Evolutionary conservation across 306 rosid species (phyloP), one percentile per base, ranked within the genome.

Genomic region (Quillaja saponaria): DNA sequence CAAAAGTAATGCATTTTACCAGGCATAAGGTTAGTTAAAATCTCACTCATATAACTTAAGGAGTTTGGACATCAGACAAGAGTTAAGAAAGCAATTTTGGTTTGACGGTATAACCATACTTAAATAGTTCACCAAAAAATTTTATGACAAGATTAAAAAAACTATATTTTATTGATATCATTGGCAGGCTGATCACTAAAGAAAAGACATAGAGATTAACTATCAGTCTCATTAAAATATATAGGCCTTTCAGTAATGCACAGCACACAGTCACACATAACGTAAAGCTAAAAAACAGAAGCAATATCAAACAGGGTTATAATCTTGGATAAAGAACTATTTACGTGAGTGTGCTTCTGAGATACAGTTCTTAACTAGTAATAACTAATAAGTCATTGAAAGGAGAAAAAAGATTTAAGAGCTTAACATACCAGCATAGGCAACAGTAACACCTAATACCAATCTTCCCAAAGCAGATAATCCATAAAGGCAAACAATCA

Each of bases 381-480:
- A 49, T 34, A 34, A 34, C 10, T 21, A 55, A 28, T 49, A 28
- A 42, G 13, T 40, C 4, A 12, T 33, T 28, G 10, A 13, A 49
- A 13, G 38, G 8, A 31, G 68, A 40, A 63, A 45, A n/a, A 11
- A 60, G 14, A 51, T 49, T 42, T 10, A 20, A 55, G 60, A 8
- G 49, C n/a, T 41, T 25, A 25, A 60, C 87, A 33, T 82, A 85
- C 98, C 98, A 49, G 90, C 81, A 64, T 89, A 92, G 37, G 96
- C 94, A 75, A 92, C 85, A 7, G 98, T 88, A 42, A 75, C 81
- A 47, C 90, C 96, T 15, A 90, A 76, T 62, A 86, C 88, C 35
- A 88, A 65, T 84, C 95, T 79, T 65, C 96, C 98, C 48, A 92
- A 66, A 59, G 84, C 90, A 6, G 96, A 86, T 34, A 86, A 76